Evolutionary conservation across 2,329 filamentous ascomycete genomes (phyloP).

Genomic region (Coniochaeta ligniaria): DNA sequence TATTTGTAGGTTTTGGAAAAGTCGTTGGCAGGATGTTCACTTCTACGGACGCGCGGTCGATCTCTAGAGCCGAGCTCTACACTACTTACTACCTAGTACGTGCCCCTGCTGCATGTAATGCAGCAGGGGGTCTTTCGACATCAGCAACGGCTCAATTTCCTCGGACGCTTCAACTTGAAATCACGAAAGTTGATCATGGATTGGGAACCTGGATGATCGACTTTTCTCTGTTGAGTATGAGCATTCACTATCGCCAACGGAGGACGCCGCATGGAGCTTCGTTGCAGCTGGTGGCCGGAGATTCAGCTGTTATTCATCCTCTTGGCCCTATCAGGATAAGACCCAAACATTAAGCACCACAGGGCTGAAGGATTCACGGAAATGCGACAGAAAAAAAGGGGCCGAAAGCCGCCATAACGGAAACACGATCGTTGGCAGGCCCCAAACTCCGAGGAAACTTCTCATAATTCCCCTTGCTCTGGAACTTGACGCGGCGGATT

Average conservation of each 20-base stretch:
- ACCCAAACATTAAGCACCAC: neutral
- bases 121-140: too few species aligned
- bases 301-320: neutral
- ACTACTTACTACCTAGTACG: too few species aligned
- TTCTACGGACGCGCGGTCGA: too few species aligned
- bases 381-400: neutral
- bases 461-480: neutral
- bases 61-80: too few species aligned
- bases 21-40: too few species aligned
- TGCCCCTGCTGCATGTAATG: too few species aligned
- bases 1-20: too few species aligned
- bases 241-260: neutral
- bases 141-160: neutral
- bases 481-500: neutral
- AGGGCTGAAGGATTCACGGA: neutral
- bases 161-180: neutral
- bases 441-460: neutral
- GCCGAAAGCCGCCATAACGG: neutral
- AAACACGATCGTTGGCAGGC: neutral
- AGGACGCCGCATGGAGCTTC: neutral
- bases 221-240: neutral
- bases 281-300: neutral
- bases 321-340: neutral
- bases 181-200: neutral
- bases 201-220: neutral